Percentiles rank a stretch among this genome's conserved stretches.
Conservation (phyloP, 768 basidiomycete genomes). For the Lactifluus piperatus region DNA sequence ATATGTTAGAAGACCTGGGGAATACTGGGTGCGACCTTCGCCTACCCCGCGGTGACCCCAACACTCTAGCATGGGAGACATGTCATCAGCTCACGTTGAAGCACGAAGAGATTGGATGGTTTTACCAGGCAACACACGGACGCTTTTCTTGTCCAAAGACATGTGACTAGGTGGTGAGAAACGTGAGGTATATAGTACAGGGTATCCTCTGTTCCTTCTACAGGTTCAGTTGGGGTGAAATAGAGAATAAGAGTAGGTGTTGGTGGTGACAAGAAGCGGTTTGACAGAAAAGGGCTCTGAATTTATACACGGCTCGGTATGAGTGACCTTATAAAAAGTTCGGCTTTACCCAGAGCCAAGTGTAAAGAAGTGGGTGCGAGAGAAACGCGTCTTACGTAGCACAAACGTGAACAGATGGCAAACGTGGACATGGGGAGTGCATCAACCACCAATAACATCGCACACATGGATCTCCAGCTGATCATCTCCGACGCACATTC, state of each 20-base stretch:
- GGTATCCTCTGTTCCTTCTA: neutral
- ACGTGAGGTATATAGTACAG: neutral
- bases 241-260: neutral
- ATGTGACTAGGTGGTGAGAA: neutral
- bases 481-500: neutral
- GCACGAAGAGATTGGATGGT: neutral
- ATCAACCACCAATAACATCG: slow-evolving; percentile 8
- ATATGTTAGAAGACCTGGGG: neutral
- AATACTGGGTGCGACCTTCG: slow-evolving; percentile 13
- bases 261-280: neutral
- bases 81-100: neutral
- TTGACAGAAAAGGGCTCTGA: neutral
- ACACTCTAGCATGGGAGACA: slow-evolving; percentile 43
- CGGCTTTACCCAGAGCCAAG: neutral
- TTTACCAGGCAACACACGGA: slow-evolving; percentile 23
- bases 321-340: neutral
- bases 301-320: neutral
- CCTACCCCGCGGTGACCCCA: slow-evolving; percentile 69
- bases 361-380: neutral
- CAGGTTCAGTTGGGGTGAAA: neutral
- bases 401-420: slow-evolving; percentile 13
- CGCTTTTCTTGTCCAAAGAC: neutral
- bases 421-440: neutral
- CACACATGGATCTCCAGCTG: neutral
- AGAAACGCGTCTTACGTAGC: slow-evolving; percentile 8